A percentile compares a stretch with the other conserved stretches of the same genome.
phyloP scores from a whole-genome alignment of 192 early-diverging fungal species.

The Coemansia sp. region DNA sequence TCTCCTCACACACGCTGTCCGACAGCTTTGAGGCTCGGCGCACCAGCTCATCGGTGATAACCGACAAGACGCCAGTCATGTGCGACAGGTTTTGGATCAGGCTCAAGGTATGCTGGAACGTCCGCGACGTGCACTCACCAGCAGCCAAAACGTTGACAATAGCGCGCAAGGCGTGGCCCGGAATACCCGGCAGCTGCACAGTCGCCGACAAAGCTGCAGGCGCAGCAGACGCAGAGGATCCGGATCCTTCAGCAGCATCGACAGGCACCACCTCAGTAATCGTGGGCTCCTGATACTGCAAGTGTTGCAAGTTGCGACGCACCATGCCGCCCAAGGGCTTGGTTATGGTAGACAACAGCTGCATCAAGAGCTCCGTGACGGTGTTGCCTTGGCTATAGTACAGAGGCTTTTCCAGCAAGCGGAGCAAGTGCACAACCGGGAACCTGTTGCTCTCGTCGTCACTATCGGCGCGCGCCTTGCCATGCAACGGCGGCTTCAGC shows the following conservation, averaged over 20 bases:
- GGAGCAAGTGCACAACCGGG: conserved; percentile 71
- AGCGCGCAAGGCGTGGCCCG: conserved; percentile 74
- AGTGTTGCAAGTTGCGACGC: conserved; percentile 43
- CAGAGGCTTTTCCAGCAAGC: conserved; percentile 78
- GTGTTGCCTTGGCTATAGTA: conserved; percentile 73
- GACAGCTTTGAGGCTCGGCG: conserved; percentile 69
- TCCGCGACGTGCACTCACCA: conserved; percentile 88
- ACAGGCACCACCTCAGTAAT: background rate
- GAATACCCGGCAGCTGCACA: conserved; percentile 76
- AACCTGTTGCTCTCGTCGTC: conserved; percentile 62
- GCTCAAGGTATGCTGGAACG: conserved; percentile 89
- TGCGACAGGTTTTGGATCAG: conserved; percentile 87
- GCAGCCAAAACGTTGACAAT: conserved; percentile 89
- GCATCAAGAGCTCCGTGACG: conserved; percentile 87
- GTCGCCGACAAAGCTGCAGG: conserved; percentile 6
- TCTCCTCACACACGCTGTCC: conserved; percentile 63
- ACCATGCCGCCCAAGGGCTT: conserved; percentile 70
- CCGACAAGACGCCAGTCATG: conserved; percentile 63
- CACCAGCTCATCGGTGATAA: conserved; percentile 81
- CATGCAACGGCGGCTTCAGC: conserved; percentile 20
- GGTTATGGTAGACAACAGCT: conserved; percentile 76
- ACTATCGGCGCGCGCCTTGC: conserved; percentile 60
- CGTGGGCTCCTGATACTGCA: conserved; percentile 9
- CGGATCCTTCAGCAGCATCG: conserved; percentile 1
- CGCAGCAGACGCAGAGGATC: background rate